Evolutionary conservation across 2,329 filamentous ascomycete species (phyloP).

Genomic region (Colletotrichum australisinense): DNA sequence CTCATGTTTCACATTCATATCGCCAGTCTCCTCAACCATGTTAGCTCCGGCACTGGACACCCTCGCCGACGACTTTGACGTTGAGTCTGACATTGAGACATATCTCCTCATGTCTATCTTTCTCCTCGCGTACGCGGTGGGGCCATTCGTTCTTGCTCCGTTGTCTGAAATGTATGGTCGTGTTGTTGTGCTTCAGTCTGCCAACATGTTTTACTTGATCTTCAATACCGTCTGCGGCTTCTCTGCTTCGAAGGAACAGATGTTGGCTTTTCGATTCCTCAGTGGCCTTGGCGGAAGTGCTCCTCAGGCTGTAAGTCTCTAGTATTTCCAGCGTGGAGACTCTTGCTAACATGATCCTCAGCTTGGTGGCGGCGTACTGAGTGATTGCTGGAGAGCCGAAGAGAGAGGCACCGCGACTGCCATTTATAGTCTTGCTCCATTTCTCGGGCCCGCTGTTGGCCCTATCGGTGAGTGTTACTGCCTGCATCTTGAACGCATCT

Average conservation of each 20-base stretch:
- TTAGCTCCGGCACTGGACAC: slow-evolving; percentile 59
- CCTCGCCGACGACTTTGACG: slow-evolving; percentile 57
- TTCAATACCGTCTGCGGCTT: slow-evolving; percentile 66
- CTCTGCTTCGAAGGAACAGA: slow-evolving; percentile 55
- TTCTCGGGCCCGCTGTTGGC: slow-evolving; percentile 55
- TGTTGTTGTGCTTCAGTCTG: slow-evolving; percentile 54
- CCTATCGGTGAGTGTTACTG: slow-evolving; percentile 46
- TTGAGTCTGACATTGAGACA: slow-evolving; percentile 53
- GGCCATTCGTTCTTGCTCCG: slow-evolving; percentile 63
- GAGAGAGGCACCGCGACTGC: slow-evolving; percentile 48
- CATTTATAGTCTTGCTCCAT: slow-evolving; percentile 52
- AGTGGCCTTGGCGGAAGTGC: slow-evolving; percentile 58
- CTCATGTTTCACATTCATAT: slow-evolving; percentile 63
- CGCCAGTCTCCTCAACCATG: slow-evolving; percentile 64
- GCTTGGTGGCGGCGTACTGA: slow-evolving; percentile 58
- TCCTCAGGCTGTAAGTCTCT: slow-evolving; percentile 53
- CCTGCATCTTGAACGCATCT: no score
- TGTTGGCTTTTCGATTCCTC: slow-evolving; percentile 62
- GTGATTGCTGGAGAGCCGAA: slow-evolving; percentile 59
- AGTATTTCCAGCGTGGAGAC: no score
- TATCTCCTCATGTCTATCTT: slow-evolving; percentile 70
- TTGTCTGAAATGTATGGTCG: slow-evolving; percentile 64
- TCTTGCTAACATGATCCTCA: neutral
- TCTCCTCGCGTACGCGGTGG: slow-evolving; percentile 66
- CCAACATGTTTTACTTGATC: slow-evolving; percentile 62